Conservation (phyloP, 768 basidiomycete genomes). For the Tylopilus sp. region DNA sequence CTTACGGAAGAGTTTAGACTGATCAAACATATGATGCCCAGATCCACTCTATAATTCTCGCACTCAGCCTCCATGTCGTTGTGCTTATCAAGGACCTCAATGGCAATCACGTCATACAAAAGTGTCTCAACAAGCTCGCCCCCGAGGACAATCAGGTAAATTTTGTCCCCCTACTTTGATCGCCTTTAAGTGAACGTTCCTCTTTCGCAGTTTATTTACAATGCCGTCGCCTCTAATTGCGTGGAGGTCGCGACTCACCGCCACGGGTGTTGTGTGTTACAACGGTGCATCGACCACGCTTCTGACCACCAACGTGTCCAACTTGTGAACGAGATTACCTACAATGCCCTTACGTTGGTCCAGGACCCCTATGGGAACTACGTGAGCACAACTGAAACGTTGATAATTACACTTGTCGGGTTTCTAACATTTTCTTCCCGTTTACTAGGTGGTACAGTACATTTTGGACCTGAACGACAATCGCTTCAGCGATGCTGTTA, state of each 20-base stretch:
- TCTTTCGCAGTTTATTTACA: conserved; percentile 84
- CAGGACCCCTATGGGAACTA: conserved; percentile 97
- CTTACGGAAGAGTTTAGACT: conserved; percentile 62
- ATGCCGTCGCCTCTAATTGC: conserved; percentile 97
- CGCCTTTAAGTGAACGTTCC: not conserved
- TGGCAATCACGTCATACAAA: conserved; percentile 97
- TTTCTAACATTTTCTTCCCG: conserved; percentile 2
- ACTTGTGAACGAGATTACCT: conserved; percentile 98
- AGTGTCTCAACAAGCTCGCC: conserved; percentile 96
- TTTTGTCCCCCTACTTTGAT: not conserved
- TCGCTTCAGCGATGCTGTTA: conserved; percentile 95
- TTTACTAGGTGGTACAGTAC: conserved; percentile 87
- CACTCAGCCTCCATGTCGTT: conserved; percentile 95
- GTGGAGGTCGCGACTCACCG: conserved; percentile 98
- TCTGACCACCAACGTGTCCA: conserved; percentile 94
- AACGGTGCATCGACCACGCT: conserved; percentile 97
- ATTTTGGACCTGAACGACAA: conserved; percentile 98
- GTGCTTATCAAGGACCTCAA: conserved; percentile 99
- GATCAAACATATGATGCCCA: conserved; percentile 81
- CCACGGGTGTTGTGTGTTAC: conserved; percentile 97
- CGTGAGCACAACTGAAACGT: conserved; percentile 40
- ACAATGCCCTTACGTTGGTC: conserved; percentile 94
- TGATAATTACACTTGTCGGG: not conserved
- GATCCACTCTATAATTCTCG: conserved; percentile 96
- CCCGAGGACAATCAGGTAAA: conserved; percentile 96